Percentiles rank a stretch among this genome's conserved stretches.
Conservation (phyloP, 75 land plant genomes). For the Pinus albicaulis region DNA sequence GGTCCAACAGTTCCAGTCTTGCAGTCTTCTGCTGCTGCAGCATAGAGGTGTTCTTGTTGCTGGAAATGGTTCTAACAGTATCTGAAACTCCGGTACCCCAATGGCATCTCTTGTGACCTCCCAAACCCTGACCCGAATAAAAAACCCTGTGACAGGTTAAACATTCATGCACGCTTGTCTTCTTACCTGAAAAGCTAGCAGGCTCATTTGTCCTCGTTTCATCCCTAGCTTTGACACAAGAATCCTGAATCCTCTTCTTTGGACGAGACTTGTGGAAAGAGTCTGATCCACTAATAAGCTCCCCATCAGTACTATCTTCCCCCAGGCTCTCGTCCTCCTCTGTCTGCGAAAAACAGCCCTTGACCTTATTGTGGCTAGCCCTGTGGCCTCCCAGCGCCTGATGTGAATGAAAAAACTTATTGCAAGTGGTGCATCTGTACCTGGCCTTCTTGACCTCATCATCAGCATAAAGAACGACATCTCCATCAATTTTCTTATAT, state of each 20-base stretch:
- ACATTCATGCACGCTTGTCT: constrained; percentile 35
- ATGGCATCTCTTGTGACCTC: constrained; percentile 59
- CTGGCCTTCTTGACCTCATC: too few relatives aligned
- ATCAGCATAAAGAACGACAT: too few relatives aligned
- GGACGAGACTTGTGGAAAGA: too few relatives aligned
- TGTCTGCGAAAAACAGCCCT: constrained; percentile 19
- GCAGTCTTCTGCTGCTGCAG: not conserved
- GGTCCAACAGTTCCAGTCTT: constrained; percentile 4
- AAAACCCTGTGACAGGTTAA: constrained; percentile 40
- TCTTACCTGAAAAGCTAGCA: not conserved
- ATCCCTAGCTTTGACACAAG: not conserved
- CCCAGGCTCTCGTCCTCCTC: not conserved
- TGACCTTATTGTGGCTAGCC: constrained; percentile 49
- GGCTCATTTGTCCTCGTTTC: not conserved
- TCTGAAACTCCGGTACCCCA: constrained; percentile 14
- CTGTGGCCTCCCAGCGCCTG: constrained; percentile 56
- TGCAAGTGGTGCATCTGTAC: constrained; percentile 28
- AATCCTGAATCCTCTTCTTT: not conserved
- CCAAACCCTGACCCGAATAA: constrained; percentile 47
- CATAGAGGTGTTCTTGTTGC: not conserved
- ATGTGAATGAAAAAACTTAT: constrained; percentile 35
- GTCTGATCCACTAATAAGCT: not conserved
- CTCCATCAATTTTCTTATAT: too few relatives aligned
- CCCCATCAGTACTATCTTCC: constrained; percentile 8
- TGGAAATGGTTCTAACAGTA: not conserved